Evolutionary conservation across 306 rosid genomes (phyloP), one percentile per base, ranked within the genome.

Genomic region (Medicago lupulina): DNA sequence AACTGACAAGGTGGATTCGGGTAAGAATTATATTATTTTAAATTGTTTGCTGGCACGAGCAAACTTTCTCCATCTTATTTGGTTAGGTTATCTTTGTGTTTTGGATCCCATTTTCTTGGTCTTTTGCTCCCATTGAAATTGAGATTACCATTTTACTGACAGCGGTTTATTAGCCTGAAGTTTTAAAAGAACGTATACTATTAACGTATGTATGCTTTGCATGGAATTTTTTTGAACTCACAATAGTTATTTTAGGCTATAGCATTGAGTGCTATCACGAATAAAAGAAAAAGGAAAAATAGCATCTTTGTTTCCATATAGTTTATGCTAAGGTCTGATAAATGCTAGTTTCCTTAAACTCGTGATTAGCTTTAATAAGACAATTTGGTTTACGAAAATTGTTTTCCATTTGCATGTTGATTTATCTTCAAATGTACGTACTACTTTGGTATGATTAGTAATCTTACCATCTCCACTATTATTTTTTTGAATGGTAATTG

Each of bases 1-100:
- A 23, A 43, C 80, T 16, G 82, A 51, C 50, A 60, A 72, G 51
- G n/a, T 73, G 68, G 79, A 84, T 43, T 80, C 31, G 4, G 82
- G 87, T 84, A 84, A 84, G 87, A 73, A 47, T 47, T 75, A 28
- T 69, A 50, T 9, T 54, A 43, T 36, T 36, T 55, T 44, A 47
- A 53, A 19, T 34, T 63, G 31, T 71, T 67, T 15, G 13, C 54
- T 46, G 41, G 66, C 60, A 53, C 55, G 46, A 55, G 18, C 25
- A 23, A 8, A 58, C 51, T 57, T 71, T 18, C 55, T 38, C 44
- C 16, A 10, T 25, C 9, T 68, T 25, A 71, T 0, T 17, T 34
- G 44, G 67, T 34, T 63, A 55, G 25, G 51, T 34, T 61, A 43
- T 68, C 15, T 28, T 28, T 63, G 59, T 59, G 19, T 55, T 76